Base-by-base conservation (phyloP, 2,329 filamentous ascomycete species). In the Penicillium sp. region DNA sequence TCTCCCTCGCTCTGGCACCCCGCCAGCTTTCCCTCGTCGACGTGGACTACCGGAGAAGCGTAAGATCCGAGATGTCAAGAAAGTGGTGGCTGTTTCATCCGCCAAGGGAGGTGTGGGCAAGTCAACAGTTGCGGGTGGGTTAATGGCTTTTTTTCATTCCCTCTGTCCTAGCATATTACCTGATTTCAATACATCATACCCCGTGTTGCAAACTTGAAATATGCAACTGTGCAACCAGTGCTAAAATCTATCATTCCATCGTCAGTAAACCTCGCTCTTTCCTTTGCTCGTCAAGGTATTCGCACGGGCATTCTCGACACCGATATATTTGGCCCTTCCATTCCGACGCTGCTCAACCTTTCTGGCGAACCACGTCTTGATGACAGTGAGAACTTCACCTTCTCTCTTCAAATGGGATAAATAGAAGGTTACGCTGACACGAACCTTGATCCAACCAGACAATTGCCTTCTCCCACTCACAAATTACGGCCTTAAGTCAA, bases 51-150 rank as follows among this genome's bases (percentile, higher is more conserved):
- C 93, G 0, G 79, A 88, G 54, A 83, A 85, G 57, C 80, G 87
- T 50, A 82, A 80, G 54, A 94, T 98, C 53, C 78, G 79, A 17
- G 82, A 90, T 62, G 91, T 98, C 16, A 79, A 81, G 51, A 95
- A 94, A 63, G 82, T 96, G n/a, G 80, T 98, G 43, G 89, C 90
- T n/a, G 87, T 98, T 10, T 95, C 89, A 3, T 97, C 90, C 1
- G 93, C 93, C 10, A 98, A 98, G 62, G 93, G 93, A 2, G 93
- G 93, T n/a, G 93, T 98, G 0, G 93, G 93, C 1, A 98, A 98
- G 64, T 95, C 88, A 54, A 98, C 93, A 6, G 82, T 97, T 30
- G 84, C 91, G 43, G 85, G 87, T 87, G 58, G 36, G 68, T 64
- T 23, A 8, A 39, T 11, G 26, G 10, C 4, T 39, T 27, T 8